phyloP scores from a whole-genome alignment of 2,329 filamentous ascomycete genomes.

The Malbranchea zuffiana region DNA sequence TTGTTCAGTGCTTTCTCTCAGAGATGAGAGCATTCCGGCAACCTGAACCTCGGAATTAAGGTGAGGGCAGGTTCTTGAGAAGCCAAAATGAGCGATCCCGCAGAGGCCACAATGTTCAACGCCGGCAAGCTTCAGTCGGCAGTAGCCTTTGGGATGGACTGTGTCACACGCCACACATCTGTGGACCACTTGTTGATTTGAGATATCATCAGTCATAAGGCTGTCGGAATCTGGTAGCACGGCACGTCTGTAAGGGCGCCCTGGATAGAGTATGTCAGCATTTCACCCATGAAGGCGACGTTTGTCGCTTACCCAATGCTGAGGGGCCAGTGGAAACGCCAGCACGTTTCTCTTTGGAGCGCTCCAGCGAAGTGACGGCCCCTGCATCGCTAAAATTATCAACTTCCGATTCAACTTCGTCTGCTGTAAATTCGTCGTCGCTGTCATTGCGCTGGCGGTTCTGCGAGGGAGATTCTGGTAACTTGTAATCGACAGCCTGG shows the following conservation, averaged over 20 bases:
- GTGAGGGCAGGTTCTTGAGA: conserved; percentile 48
- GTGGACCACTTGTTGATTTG: conserved; percentile 12
- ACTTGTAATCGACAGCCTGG: conserved; percentile 37
- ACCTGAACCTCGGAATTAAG: conserved; percentile 54
- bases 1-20: conserved; percentile 49
- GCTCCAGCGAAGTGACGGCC: not conserved
- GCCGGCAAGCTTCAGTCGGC: conserved; percentile 49
- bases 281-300: not conserved
- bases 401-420: conserved; percentile 18
- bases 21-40: conserved; percentile 50
- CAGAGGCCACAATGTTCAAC: conserved; percentile 55
- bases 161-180: conserved; percentile 46
- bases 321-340: conserved; percentile 1
- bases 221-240: conserved; percentile 16
- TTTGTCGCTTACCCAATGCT: conserved; percentile 5
- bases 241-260: conserved; percentile 31
- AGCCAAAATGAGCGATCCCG: conserved; percentile 50
- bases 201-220: conserved; percentile 4
- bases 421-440: conserved; percentile 11
- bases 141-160: conserved; percentile 47
- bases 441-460: conserved; percentile 8
- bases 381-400: conserved; percentile 16
- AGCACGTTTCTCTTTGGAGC: conserved; percentile 16
- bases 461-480: conserved; percentile 11
- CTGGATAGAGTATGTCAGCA: conserved; percentile 18